Evolutionary conservation across 176 grass and related monocot species (phyloP).

Genomic region (Aegilops sharonensis): DNA sequence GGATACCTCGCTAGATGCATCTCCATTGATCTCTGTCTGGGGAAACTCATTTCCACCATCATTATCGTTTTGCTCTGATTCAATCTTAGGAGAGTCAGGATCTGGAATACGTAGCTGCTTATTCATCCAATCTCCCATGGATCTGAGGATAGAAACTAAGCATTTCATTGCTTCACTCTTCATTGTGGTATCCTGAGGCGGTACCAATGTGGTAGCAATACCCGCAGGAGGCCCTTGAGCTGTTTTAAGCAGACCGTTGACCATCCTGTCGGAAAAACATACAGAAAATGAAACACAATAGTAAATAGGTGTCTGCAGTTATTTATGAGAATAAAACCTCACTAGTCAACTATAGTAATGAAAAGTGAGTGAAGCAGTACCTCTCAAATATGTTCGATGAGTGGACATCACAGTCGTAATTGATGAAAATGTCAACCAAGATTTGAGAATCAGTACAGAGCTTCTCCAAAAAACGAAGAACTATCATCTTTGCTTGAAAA

Average conservation of each 20-base stretch:
- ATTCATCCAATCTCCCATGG: slow-evolving; percentile 99
- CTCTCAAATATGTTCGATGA: slow-evolving; percentile 99
- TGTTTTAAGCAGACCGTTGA: slow-evolving; percentile 96
- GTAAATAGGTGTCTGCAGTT: not conserved
- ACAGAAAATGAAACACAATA: slow-evolving; percentile 27
- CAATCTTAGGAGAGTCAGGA: slow-evolving; percentile 64
- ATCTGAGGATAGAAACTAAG: slow-evolving; percentile 94
- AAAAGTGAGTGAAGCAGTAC: slow-evolving; percentile 39
- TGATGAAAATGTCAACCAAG: slow-evolving; percentile 96
- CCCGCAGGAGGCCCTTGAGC: slow-evolving; percentile 97
- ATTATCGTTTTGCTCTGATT: slow-evolving; percentile 62
- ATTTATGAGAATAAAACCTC: slow-evolving; percentile 34
- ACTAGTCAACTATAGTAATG: slow-evolving; percentile 15
- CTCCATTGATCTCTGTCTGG: slow-evolving; percentile 51
- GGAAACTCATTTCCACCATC: slow-evolving; percentile 61
- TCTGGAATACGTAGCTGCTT: slow-evolving; percentile 93
- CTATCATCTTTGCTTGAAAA: slow-evolving; percentile 97
- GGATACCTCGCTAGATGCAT: slow-evolving; percentile 72
- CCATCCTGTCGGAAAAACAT: slow-evolving; percentile 64
- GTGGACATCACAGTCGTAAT: slow-evolving; percentile 98
- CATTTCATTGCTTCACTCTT: slow-evolving; percentile 99
- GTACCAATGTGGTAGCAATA: slow-evolving; percentile 75
- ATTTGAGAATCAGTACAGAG: slow-evolving; percentile 95
- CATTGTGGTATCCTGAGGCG: slow-evolving; percentile 86
- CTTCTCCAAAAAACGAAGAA: slow-evolving; percentile 96